phyloP scores from a whole-genome alignment of 176 grass and related monocot genomes.

The Aechmea fasciata region DNA sequence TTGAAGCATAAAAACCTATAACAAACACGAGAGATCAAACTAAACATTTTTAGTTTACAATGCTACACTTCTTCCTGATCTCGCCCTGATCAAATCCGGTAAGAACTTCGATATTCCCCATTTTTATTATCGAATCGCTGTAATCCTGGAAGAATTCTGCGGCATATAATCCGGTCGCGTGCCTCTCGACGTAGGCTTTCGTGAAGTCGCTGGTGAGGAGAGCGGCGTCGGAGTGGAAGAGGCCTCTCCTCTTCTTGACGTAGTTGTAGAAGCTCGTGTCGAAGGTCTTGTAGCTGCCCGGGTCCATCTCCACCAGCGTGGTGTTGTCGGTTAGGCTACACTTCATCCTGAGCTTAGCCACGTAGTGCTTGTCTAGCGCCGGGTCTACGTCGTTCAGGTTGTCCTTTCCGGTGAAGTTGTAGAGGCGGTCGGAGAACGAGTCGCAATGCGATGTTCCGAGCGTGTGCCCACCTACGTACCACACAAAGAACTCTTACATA shows the following conservation, averaged over 20 bases:
- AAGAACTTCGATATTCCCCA: slow-evolving; percentile 43
- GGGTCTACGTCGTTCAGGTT: slow-evolving; percentile 13
- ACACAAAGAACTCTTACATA: too few species aligned
- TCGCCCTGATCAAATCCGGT: slow-evolving; percentile 40
- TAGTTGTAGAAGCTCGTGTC: slow-evolving; percentile 49
- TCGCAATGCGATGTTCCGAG: slow-evolving; percentile 69
- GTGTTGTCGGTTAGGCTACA: slow-evolving; percentile 49
- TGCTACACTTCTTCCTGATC: slow-evolving; percentile 59
- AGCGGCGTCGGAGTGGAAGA: slow-evolving; percentile 77
- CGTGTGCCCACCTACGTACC: slow-evolving; percentile 50
- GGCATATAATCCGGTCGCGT: slow-evolving; percentile 24
- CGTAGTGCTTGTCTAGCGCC: slow-evolving; percentile 9
- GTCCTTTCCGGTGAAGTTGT: slow-evolving; percentile 73
- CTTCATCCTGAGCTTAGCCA: slow-evolving; percentile 11
- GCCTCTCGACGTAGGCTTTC: slow-evolving; percentile 54
- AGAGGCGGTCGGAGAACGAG: slow-evolving; percentile 46
- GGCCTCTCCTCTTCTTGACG: slow-evolving; percentile 46
- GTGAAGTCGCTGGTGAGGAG: slow-evolving; percentile 44
- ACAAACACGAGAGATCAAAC: too few species aligned
- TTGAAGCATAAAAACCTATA: too few species aligned
- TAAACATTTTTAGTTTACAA: slow-evolving; percentile 27
- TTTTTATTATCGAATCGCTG: slow-evolving; percentile 55
- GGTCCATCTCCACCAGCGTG: slow-evolving; percentile 86
- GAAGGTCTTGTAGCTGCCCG: slow-evolving; percentile 73
- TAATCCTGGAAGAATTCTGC: slow-evolving; percentile 62